These are phyloP conservation scores for Serendipita sp. DNA, from an alignment of 768 basidiomycete species.

Conservation along the genomic window DNA sequence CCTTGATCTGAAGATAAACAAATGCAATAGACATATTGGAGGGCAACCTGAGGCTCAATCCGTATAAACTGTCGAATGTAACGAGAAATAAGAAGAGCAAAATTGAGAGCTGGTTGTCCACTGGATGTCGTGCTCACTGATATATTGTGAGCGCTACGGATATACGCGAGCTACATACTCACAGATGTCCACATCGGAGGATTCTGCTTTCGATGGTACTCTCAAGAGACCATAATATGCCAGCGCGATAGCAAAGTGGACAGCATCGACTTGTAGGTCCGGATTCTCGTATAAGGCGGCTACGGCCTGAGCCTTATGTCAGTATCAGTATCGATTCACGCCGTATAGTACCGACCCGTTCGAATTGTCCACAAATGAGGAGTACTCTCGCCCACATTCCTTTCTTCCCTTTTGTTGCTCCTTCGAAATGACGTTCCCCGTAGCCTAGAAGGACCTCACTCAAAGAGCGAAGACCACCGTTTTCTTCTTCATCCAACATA, in stretches of 20 bases:
- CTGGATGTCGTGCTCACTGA: constrained; percentile 12
- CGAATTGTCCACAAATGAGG: constrained; percentile 87
- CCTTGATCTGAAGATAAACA: constrained; percentile 60
- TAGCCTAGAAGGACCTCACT: constrained; percentile 63
- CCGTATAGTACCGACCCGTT: constrained; percentile 40
- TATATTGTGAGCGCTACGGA: not conserved
- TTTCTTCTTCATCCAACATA: constrained; percentile 78
- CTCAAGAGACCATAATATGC: constrained; percentile 86
- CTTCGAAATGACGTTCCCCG: constrained; percentile 70
- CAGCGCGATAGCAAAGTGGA: constrained; percentile 82
- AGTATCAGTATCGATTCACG: not conserved
- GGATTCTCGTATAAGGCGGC: constrained; percentile 77
- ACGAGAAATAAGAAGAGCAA: constrained; percentile 77
- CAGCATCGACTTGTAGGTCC: constrained; percentile 80
- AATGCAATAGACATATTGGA: constrained; percentile 88
- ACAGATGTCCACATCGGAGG: constrained; percentile 74
- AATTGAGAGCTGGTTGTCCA: constrained; percentile 54
- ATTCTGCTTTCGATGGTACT: constrained; percentile 64
- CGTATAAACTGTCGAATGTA: constrained; percentile 86
- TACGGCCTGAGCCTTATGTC: constrained; percentile 45
- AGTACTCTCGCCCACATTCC: constrained; percentile 72
- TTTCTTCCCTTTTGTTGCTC: constrained; percentile 33
- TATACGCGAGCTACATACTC: constrained; percentile 18
- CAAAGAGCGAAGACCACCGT: constrained; percentile 54
- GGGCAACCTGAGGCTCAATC: constrained; percentile 81